These are phyloP conservation scores for Penicillium polonicum DNA, from an alignment of 2,329 filamentous ascomycete species.

Conservation along the genomic window DNA sequence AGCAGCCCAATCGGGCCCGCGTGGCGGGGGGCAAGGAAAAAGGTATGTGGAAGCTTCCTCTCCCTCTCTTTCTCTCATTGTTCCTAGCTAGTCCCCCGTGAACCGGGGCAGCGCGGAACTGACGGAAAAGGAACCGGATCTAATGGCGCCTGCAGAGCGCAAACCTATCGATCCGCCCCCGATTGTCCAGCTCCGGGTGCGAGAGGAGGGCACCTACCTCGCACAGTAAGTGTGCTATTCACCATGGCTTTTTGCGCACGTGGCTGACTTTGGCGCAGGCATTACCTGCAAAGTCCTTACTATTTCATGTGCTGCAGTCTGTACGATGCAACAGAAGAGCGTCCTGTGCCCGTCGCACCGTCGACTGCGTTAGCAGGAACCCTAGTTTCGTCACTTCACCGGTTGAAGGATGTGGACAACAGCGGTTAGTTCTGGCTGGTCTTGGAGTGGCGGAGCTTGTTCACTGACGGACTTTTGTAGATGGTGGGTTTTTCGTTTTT, in stretches of 20 bases:
- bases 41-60: slow-evolving; percentile 47
- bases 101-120: background rate
- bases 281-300: slow-evolving; percentile 64
- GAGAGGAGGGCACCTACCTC: slow-evolving; percentile 48
- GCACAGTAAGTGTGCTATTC: slow-evolving; percentile 55
- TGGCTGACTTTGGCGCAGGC: slow-evolving; percentile 40
- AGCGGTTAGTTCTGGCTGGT: slow-evolving; percentile 43
- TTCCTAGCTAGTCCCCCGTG: background rate
- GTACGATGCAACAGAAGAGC: slow-evolving; percentile 51
- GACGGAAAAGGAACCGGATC: background rate
- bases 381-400: slow-evolving; percentile 75
- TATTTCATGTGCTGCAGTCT: slow-evolving; percentile 62
- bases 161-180: slow-evolving; percentile 85
- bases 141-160: slow-evolving; percentile 56
- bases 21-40: slow-evolving; percentile 74
- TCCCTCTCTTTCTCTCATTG: background rate
- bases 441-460: background rate
- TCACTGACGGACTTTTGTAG: slow-evolving; percentile 36
- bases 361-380: slow-evolving; percentile 66
- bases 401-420: slow-evolving; percentile 75
- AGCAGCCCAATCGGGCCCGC: slow-evolving; percentile 66
- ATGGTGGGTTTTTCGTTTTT: slow-evolving; percentile 88
- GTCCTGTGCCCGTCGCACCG: slow-evolving; percentile 44
- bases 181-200: slow-evolving; percentile 69
- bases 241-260: background rate